These are phyloP conservation scores for Prunus dulcis DNA, from an alignment of 306 rosid species.

Conservation along the genomic window DNA sequence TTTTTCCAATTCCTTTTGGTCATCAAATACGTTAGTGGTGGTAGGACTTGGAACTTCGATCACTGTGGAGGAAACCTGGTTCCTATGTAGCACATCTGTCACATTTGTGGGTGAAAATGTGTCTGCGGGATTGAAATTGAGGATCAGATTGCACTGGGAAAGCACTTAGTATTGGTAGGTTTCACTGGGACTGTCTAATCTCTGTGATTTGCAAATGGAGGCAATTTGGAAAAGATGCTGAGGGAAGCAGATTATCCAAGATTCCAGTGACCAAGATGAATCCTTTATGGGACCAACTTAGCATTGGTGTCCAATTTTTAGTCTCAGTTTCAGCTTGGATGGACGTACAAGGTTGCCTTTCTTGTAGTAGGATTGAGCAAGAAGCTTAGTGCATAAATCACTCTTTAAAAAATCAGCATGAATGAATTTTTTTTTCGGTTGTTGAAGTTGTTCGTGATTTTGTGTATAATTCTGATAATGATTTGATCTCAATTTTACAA, in stretches of 20 bases:
- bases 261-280: constrained; percentile 45
- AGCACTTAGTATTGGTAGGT: constrained; percentile 70
- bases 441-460: no score
- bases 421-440: no score
- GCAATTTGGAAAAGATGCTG: constrained; percentile 35
- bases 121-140: constrained; percentile 73
- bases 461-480: no score
- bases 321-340: constrained; percentile 65
- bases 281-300: constrained; percentile 41
- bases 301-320: constrained; percentile 54
- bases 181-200: constrained; percentile 68
- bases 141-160: constrained; percentile 77
- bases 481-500: neutral
- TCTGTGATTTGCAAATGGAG: constrained; percentile 71
- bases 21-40: neutral
- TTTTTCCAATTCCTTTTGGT: neutral
- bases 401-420: neutral
- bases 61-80: neutral
- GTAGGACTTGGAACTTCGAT: neutral
- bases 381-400: constrained; percentile 24
- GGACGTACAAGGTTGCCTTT: constrained; percentile 70
- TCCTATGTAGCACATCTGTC: constrained; percentile 31
- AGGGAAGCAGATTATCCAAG: constrained; percentile 90
- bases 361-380: constrained; percentile 90
- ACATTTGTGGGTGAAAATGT: constrained; percentile 66